These are phyloP conservation scores for Venustampulla echinocandica DNA, from an alignment of 495 filamentous ascomycete genomes.

Conservation along the genomic window DNA sequence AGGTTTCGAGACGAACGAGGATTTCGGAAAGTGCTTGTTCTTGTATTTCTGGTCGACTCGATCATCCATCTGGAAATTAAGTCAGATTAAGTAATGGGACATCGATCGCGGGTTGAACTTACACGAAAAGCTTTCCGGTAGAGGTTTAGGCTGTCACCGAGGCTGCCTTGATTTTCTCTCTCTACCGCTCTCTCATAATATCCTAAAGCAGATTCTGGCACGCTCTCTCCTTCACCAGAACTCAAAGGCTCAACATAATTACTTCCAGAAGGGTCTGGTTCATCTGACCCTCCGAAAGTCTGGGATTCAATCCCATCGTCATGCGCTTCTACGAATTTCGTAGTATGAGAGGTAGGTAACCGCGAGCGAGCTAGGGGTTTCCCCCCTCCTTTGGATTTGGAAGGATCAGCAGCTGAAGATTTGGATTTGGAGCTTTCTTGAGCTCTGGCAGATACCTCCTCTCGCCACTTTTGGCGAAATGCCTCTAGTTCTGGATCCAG, in stretches of 20 bases:
- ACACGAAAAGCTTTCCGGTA: conserved; percentile 88
- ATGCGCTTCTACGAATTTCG: conserved; percentile 15
- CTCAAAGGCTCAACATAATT: conserved; percentile 11
- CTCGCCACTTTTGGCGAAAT: conserved; percentile 75
- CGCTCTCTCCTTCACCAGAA: conserved; percentile 35
- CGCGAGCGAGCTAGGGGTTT: conserved; percentile 13
- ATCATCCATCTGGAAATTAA: conserved; percentile 57
- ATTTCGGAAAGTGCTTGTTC: conserved; percentile 75
- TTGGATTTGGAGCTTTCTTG: conserved; percentile 3
- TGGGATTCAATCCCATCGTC: conserved; percentile 31
- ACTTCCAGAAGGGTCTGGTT: background rate
- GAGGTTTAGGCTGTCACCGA: conserved; percentile 82
- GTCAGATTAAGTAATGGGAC: conserved; percentile 15
- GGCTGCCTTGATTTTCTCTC: conserved; percentile 69
- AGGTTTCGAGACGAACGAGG: conserved; percentile 38
- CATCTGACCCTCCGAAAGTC: conserved; percentile 29
- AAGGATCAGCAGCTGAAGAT: background rate
- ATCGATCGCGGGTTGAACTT: conserved; percentile 12
- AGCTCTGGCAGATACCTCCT: conserved; percentile 58
- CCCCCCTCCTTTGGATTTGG: conserved; percentile 8
- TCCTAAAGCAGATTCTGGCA: conserved; percentile 75
- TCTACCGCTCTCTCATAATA: conserved; percentile 91
- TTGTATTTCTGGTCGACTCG: conserved; percentile 77
- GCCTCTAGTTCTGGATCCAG: conserved; percentile 55
- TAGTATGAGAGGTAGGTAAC: conserved; percentile 2